Percentiles rank a stretch among this genome's conserved stretches.
Evolutionary conservation across 2,329 filamentous ascomycete genomes (phyloP).

Genomic region (Cladosporium sp.): DNA sequence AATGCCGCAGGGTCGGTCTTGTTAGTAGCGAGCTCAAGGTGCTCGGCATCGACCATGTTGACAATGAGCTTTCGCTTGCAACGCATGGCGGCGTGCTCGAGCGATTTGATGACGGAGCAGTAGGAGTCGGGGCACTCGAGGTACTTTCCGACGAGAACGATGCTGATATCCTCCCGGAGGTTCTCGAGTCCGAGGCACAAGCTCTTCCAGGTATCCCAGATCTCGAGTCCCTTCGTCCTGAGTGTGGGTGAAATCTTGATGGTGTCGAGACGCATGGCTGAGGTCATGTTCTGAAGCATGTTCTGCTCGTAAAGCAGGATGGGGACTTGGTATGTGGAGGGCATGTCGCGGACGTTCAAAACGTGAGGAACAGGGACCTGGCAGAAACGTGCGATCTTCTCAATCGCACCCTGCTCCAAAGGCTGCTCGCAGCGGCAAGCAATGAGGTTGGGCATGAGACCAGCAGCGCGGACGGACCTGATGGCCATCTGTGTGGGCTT

Average conservation of each 20-base stretch:
- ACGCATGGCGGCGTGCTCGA: conserved; percentile 90
- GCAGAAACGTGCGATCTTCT: conserved; percentile 87
- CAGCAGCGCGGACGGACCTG: conserved; percentile 77
- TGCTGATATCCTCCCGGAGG: conserved; percentile 68
- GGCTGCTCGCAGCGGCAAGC: conserved; percentile 85
- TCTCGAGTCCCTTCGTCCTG: conserved; percentile 62
- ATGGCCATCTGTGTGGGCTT: conserved; percentile 95
- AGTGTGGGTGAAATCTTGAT: conserved; percentile 52
- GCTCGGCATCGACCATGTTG: conserved; percentile 79
- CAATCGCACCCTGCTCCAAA: conserved; percentile 70
- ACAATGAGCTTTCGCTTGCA: conserved; percentile 78
- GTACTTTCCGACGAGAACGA: conserved; percentile 93
- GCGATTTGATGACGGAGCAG: conserved; percentile 76
- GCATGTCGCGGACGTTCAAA: conserved; percentile 81
- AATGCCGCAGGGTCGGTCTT: conserved; percentile 68
- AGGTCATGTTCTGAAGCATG: conserved; percentile 66
- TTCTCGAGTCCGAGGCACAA: conserved; percentile 68
- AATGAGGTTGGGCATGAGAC: conserved; percentile 67
- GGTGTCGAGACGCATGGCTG: conserved; percentile 63
- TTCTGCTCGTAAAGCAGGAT: conserved; percentile 84
- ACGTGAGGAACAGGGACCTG: conserved; percentile 85
- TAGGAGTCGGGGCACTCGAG: conserved; percentile 82
- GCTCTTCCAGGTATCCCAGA: conserved; percentile 77
- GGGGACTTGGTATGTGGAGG: conserved; percentile 91
- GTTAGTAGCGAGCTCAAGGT: conserved; percentile 70